phyloP scores from a whole-genome alignment of 2,329 filamentous ascomycete species.

The Microdochium nivale region DNA sequence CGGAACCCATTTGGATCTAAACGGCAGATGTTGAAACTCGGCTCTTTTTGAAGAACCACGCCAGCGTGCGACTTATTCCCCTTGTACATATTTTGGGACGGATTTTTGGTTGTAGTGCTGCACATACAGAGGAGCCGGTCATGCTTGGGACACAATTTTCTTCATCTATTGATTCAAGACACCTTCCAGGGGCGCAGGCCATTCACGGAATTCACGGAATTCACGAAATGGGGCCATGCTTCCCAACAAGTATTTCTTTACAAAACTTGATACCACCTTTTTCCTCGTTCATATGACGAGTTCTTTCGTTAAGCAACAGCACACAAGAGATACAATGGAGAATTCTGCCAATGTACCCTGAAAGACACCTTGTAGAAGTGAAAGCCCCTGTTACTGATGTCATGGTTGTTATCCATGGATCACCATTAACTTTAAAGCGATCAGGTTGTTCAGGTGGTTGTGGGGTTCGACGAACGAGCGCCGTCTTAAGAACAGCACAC shows the following conservation, averaged over 20 bases:
- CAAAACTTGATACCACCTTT: not conserved
- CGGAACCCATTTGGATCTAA: conserved; percentile 38
- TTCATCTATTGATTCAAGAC: not conserved
- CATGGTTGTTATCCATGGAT: no score
- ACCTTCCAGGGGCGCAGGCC: not conserved
- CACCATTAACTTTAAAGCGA: no score
- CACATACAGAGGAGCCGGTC: not conserved
- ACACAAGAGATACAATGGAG: not conserved
- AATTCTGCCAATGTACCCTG: not conserved
- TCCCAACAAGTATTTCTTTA: not conserved
- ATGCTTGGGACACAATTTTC: not conserved
- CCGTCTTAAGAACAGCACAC: no score
- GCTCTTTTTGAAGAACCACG: not conserved
- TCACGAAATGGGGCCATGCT: not conserved
- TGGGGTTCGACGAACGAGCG: no score
- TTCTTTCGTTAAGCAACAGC: not conserved
- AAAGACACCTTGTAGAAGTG: not conserved
- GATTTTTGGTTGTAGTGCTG: not conserved
- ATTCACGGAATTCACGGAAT: not conserved
- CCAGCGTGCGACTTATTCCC: not conserved
- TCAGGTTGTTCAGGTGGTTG: no score
- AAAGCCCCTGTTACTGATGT: no score
- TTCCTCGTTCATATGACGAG: not conserved
- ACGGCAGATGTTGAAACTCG: not conserved
- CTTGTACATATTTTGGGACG: not conserved